A percentile compares a stretch with the other conserved stretches of the same genome.
Conservation (phyloP, 208 protist genomes). For the Leishmania turanica region DNA sequence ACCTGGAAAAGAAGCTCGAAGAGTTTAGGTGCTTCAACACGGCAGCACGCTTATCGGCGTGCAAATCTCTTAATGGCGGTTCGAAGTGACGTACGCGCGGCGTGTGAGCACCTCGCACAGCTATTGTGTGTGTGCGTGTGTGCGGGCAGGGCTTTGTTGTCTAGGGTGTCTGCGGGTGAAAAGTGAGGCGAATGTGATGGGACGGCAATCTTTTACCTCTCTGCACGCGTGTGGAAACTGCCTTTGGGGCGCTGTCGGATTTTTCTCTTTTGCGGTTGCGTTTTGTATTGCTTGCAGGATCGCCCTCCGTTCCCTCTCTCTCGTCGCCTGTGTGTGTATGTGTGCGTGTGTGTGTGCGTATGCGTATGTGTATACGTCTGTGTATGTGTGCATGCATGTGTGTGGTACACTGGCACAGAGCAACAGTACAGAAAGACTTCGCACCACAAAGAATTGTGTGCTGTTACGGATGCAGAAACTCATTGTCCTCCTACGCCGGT, state of each 20-base stretch:
- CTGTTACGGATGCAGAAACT: not conserved
- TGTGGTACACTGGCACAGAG: not conserved
- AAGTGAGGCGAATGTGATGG: not conserved
- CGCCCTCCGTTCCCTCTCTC: not conserved
- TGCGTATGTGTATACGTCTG: constrained; percentile 3
- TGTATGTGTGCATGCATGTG: not conserved
- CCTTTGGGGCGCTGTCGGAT: not conserved
- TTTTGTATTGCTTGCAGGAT: not conserved
- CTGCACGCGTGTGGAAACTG: not conserved
- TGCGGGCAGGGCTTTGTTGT: not conserved
- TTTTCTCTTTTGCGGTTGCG: not conserved
- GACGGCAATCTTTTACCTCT: not conserved
- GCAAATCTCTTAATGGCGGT: constrained; percentile 7
- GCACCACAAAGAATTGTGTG: not conserved
- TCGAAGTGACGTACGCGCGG: not conserved
- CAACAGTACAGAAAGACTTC: not conserved
- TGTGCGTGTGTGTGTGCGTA: not conserved
- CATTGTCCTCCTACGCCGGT: not conserved
- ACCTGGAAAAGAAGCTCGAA: constrained; percentile 37
- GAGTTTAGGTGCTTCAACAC: constrained; percentile 15
- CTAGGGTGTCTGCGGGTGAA: not conserved
- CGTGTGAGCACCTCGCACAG: not conserved
- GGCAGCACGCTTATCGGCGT: not conserved
- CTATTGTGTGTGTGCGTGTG: not conserved
- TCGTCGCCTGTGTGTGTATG: not conserved